phyloP scores from a whole-genome alignment of 2,329 filamentous ascomycete species.

The Penicillium palitans region DNA sequence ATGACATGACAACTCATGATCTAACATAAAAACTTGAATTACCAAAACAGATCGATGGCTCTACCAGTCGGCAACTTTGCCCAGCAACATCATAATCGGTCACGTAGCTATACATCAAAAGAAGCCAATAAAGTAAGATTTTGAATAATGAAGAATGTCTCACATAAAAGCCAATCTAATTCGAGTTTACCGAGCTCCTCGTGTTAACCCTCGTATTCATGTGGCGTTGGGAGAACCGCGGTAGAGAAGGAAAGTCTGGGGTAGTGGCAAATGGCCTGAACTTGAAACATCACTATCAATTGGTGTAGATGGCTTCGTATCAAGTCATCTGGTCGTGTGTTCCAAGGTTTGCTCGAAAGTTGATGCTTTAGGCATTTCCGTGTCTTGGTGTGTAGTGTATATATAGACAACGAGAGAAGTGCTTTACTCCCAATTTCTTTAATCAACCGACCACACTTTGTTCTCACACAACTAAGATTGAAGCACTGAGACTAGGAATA shows the following conservation, averaged over 20 bases:
- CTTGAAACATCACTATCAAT: background rate
- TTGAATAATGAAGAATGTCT: slow-evolving; percentile 10
- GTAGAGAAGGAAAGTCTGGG: background rate
- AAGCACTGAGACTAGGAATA: background rate
- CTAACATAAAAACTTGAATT: background rate
- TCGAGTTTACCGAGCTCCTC: background rate
- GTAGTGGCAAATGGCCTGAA: background rate
- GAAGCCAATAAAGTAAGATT: background rate
- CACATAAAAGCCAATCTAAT: slow-evolving; percentile 11
- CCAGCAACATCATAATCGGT: background rate
- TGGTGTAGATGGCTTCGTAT: slow-evolving; percentile 3
- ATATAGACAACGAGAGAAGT: background rate
- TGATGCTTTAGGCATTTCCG: background rate
- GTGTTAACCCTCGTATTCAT: slow-evolving; percentile 14
- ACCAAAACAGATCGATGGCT: background rate
- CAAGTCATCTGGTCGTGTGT: slow-evolving; percentile 4
- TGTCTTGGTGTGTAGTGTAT: background rate
- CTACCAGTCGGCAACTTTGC: background rate
- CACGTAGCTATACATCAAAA: background rate
- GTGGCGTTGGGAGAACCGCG: background rate
- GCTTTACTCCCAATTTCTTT: background rate
- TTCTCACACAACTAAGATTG: background rate
- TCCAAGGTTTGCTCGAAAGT: background rate
- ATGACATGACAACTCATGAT: no score
- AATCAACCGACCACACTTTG: background rate